Base-by-base conservation (phyloP, 192 early-diverging fungal species). In the Coemansia reversa region DNA sequence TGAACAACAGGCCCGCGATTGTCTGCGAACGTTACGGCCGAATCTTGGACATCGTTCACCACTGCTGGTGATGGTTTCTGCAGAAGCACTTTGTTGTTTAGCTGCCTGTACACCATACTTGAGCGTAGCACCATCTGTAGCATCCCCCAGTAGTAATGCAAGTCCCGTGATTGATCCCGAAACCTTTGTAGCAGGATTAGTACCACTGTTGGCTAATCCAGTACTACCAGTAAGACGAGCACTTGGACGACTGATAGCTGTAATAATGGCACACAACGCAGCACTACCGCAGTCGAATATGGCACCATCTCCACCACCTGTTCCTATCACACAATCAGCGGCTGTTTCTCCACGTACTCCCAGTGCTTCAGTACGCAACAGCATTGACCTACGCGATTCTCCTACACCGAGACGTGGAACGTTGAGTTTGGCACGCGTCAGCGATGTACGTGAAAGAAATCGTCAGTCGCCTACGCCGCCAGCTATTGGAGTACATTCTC, bases 1-100 rank as follows among this genome's bases (percentile, higher is more conserved):
- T 4, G 96, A 96, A 23, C 49, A 76, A 8, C 86, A 84, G 28
- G 73, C 83, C 23, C 91, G 89, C 65, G 96, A 98, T 25, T 69
- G 91, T 2, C 63, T 86, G 27, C 92, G 92, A 66, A 55, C 71
- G 0, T 81, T 91, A 7, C 86, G 87, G 25, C 18, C 75, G 14
- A 88, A 88, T 7, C 60, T 94, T 47, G 51, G 70, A 2, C 92
- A 95, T 66, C 92, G 94, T 59, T 83, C 89, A 5, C 78, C 83
- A 8, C 25, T 70, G n/a, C 58, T 84, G 39, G 79, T 70, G 4
- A 23, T 79, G 11, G 72, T 67, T 1, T 47, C 79, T 5, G 39
- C 50, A 5, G 39, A 33, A 18, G 70, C 66, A 1, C 19, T 82
- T 5, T 63, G 68, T 49, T 49, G 72, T 1, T 62, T 83, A 47